Percentiles rank a stretch among this genome's conserved stretches.
Evolutionary conservation across 495 filamentous ascomycete species (phyloP).

Genomic region (Penicillium flavigenum): DNA sequence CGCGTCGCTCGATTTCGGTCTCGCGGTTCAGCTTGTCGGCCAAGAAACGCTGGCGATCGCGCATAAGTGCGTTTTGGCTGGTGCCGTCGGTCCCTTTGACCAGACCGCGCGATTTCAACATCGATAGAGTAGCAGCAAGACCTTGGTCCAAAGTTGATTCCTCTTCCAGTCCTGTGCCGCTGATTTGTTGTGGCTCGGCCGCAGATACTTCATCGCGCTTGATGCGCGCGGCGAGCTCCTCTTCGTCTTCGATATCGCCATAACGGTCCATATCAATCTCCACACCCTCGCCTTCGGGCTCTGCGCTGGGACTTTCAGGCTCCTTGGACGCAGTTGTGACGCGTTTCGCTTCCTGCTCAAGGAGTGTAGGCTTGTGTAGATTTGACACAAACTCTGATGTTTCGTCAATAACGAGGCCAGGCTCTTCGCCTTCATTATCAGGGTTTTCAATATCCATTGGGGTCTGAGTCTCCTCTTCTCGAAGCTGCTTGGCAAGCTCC

Average conservation of each 20-base stretch:
- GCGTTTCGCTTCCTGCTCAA: slow-evolving; percentile 49
- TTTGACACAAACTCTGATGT: slow-evolving; percentile 93
- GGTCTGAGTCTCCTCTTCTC: slow-evolving; percentile 66
- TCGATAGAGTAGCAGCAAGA: slow-evolving; percentile 74
- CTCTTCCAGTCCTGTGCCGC: slow-evolving; percentile 76
- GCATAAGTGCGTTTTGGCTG: slow-evolving; percentile 65
- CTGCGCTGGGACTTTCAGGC: slow-evolving; percentile 44
- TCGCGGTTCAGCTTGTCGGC: slow-evolving; percentile 72
- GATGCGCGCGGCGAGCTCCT: slow-evolving; percentile 48
- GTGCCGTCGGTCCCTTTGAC: slow-evolving; percentile 62
- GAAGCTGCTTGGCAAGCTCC: slow-evolving; percentile 79
- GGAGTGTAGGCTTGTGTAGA: slow-evolving; percentile 65
- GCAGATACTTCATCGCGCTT: slow-evolving; percentile 51
- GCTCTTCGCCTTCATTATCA: slow-evolving; percentile 55
- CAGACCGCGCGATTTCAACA: slow-evolving; percentile 80
- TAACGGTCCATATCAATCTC: slow-evolving; percentile 66
- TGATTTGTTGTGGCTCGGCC: slow-evolving; percentile 42
- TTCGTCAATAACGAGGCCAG: slow-evolving; percentile 86
- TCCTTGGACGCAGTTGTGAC: neutral
- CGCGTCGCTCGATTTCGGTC: slow-evolving; percentile 71
- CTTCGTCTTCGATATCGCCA: slow-evolving; percentile 55
- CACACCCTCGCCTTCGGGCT: slow-evolving; percentile 43
- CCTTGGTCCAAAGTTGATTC: slow-evolving; percentile 76
- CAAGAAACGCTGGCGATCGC: slow-evolving; percentile 78
- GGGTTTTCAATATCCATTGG: slow-evolving; percentile 50